These are phyloP conservation scores for Candida adriatica DNA, from an alignment of 805 yeast species.

Conservation along the genomic window DNA sequence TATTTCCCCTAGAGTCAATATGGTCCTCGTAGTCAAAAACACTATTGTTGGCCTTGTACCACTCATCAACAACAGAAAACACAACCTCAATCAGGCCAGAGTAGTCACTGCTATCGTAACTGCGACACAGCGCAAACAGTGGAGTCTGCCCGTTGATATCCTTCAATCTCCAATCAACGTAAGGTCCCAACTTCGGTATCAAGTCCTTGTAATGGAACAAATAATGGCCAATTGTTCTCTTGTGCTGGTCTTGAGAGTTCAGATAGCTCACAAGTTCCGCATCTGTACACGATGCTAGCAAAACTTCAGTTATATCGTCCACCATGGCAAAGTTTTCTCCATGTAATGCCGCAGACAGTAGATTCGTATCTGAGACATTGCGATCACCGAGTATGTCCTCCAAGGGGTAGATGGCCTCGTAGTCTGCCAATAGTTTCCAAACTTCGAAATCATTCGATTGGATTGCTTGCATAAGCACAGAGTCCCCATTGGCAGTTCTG, in stretches of 20 bases:
- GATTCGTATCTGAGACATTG: constrained; percentile 44
- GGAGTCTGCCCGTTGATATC: constrained; percentile 75
- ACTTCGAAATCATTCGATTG: constrained; percentile 37
- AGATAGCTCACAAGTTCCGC: constrained; percentile 45
- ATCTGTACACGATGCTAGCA: constrained; percentile 34
- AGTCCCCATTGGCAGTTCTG: constrained; percentile 56
- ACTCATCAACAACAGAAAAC: constrained; percentile 35
- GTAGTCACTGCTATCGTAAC: constrained; percentile 74
- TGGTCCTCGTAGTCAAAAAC: constrained; percentile 51
- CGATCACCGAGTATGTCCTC: constrained; percentile 66
- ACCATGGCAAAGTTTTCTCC: constrained; percentile 42
- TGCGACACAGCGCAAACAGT: constrained; percentile 62
- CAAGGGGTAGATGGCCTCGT: constrained; percentile 44
- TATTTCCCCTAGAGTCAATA: constrained; percentile 65
- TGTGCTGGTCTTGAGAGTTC: constrained; percentile 41
- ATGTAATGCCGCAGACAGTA: constrained; percentile 58
- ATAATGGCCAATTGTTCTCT: constrained; percentile 69
- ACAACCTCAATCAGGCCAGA: constrained; percentile 38
- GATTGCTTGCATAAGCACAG: constrained; percentile 59
- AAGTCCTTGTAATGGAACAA: constrained; percentile 50
- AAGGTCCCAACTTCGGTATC: constrained; percentile 46
- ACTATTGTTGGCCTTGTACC: constrained; percentile 30
- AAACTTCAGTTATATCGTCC: constrained; percentile 37
- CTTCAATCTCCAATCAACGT: constrained; percentile 59
- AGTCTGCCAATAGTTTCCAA: constrained; percentile 40